phyloP scores from a whole-genome alignment of 2,329 filamentous ascomycete species.

The Beauveria pseudobassiana region DNA sequence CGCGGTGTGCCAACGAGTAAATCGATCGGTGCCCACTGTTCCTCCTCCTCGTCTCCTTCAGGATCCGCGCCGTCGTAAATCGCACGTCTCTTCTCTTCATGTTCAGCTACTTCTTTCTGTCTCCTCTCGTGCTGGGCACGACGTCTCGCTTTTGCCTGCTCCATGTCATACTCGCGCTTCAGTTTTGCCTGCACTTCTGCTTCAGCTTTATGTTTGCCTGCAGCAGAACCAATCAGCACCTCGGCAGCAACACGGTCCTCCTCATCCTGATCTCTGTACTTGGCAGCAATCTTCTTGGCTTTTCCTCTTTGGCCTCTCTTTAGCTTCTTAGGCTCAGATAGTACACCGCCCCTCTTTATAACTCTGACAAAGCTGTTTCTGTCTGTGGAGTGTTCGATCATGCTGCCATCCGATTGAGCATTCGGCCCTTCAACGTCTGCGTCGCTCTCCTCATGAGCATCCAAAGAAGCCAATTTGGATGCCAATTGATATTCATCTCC shows the following conservation, averaged over 20 bases:
- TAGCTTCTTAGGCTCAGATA: slow-evolving; percentile 32
- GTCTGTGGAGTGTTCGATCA: slow-evolving; percentile 15
- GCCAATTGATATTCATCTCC: not conserved
- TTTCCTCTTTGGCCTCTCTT: slow-evolving; percentile 76
- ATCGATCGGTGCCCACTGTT: slow-evolving; percentile 52
- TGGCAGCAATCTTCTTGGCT: slow-evolving; percentile 77
- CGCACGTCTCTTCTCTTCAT: slow-evolving; percentile 60
- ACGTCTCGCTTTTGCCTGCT: slow-evolving; percentile 65
- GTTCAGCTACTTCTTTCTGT: slow-evolving; percentile 66
- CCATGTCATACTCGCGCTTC: slow-evolving; percentile 61
- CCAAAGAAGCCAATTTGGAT: not conserved
- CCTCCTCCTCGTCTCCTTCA: slow-evolving; percentile 50
- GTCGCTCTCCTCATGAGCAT: not conserved
- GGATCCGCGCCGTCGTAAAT: slow-evolving; percentile 54
- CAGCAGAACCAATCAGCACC: slow-evolving; percentile 71
- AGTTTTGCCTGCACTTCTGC: slow-evolving; percentile 62
- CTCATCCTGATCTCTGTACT: slow-evolving; percentile 92
- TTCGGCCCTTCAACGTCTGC: not conserved
- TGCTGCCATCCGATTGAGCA: slow-evolving; percentile 12
- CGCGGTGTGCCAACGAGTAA: slow-evolving; percentile 69
- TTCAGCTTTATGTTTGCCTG: slow-evolving; percentile 58
- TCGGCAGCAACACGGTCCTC: slow-evolving; percentile 83
- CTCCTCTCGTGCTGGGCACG: slow-evolving; percentile 72
- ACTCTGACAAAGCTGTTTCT: not conserved
- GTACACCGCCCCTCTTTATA: not conserved